A percentile compares a stretch with the other conserved stretches of the same genome.
Evolutionary conservation across 2,329 filamentous ascomycete species (phyloP).

Genomic region (Fusarium papillatum): DNA sequence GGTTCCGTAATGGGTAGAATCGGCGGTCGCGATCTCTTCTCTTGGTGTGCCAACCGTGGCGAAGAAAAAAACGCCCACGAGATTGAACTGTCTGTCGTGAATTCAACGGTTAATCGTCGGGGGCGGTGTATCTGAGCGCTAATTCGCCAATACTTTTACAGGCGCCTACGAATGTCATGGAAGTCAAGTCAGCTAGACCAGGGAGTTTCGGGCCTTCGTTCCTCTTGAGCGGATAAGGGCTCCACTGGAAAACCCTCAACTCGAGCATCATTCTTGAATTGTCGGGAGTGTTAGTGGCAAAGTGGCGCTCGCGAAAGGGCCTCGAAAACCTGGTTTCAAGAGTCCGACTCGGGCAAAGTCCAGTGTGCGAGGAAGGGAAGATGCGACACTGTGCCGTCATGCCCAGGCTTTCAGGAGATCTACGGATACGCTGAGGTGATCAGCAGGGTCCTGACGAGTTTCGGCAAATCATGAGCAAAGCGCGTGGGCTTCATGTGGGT

Average conservation of each 20-base stretch:
- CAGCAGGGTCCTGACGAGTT: slow-evolving; percentile 36
- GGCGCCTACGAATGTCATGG: slow-evolving; percentile 2
- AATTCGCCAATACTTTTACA: neutral
- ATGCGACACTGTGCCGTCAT: slow-evolving; percentile 21
- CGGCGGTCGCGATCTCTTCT: slow-evolving; percentile 16
- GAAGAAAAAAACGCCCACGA: neutral
- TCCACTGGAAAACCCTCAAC: slow-evolving; percentile 22
- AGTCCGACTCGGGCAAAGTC: slow-evolving; percentile 19
- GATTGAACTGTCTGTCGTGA: neutral
- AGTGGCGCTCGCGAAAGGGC: slow-evolving; percentile 23
- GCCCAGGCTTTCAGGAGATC: slow-evolving; percentile 19
- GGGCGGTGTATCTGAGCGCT: slow-evolving; percentile 6
- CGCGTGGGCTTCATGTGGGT: slow-evolving; percentile 6
- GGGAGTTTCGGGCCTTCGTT: slow-evolving; percentile 27
- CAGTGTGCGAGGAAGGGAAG: slow-evolving; percentile 1
- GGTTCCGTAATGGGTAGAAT: slow-evolving; percentile 34
- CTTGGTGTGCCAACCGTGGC: slow-evolving; percentile 19
- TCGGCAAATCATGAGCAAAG: slow-evolving; percentile 28
- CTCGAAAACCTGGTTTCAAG: slow-evolving; percentile 36
- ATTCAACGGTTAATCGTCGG: slow-evolving; percentile 36
- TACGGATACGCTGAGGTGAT: slow-evolving; percentile 37
- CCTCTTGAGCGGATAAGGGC: slow-evolving; percentile 25
- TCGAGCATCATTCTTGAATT: slow-evolving; percentile 17
- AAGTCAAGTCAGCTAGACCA: neutral
- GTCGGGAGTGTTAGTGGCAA: slow-evolving; percentile 23